Percentiles rank a stretch among this genome's conserved stretches.
These are phyloP conservation scores for Phaeosphaeriaceae sp. DNA, from an alignment of 2,329 filamentous ascomycete genomes.

Conservation along the genomic window DNA sequence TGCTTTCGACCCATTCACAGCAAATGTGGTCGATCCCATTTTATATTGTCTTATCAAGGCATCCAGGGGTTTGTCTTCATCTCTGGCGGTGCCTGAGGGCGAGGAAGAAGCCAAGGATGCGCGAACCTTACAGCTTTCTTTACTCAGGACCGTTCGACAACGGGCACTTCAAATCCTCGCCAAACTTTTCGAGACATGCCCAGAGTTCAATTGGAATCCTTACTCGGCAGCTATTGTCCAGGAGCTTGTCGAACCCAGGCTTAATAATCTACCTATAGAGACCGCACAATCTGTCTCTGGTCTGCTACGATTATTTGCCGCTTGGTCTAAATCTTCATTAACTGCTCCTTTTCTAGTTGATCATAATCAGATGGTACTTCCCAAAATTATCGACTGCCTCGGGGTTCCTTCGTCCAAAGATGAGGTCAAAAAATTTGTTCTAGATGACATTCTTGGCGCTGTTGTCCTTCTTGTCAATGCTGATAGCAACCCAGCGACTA, in stretches of 20 bases:
- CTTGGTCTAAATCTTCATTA: slow-evolving; percentile 74
- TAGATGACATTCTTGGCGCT: slow-evolving; percentile 72
- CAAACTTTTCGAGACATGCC: slow-evolving; percentile 76
- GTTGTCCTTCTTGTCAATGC: slow-evolving; percentile 27
- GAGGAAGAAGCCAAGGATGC: slow-evolving; percentile 38
- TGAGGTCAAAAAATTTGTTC: slow-evolving; percentile 81
- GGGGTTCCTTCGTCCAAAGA: slow-evolving; percentile 77
- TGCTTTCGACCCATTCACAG: slow-evolving; percentile 71
- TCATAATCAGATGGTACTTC: slow-evolving; percentile 66
- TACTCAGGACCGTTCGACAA: slow-evolving; percentile 71
- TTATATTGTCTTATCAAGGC: slow-evolving; percentile 81
- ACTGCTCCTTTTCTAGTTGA: slow-evolving; percentile 73
- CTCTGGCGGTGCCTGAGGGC: slow-evolving; percentile 37
- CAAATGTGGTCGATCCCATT: slow-evolving; percentile 74
- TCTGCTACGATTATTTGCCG: slow-evolving; percentile 77
- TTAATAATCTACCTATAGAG: slow-evolving; percentile 80
- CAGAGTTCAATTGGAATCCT: slow-evolving; percentile 71
- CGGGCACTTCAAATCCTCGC: slow-evolving; percentile 83
- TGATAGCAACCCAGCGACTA: slow-evolving; percentile 18
- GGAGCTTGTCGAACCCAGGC: slow-evolving; percentile 76
- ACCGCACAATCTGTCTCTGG: slow-evolving; percentile 89
- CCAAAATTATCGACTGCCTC: slow-evolving; percentile 75
- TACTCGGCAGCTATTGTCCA: slow-evolving; percentile 75
- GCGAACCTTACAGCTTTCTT: slow-evolving; percentile 53
- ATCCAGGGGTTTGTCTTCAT: slow-evolving; percentile 51